Conservation (phyloP, 2,329 filamentous ascomycete genomes). For the Epichloe sp. region DNA sequence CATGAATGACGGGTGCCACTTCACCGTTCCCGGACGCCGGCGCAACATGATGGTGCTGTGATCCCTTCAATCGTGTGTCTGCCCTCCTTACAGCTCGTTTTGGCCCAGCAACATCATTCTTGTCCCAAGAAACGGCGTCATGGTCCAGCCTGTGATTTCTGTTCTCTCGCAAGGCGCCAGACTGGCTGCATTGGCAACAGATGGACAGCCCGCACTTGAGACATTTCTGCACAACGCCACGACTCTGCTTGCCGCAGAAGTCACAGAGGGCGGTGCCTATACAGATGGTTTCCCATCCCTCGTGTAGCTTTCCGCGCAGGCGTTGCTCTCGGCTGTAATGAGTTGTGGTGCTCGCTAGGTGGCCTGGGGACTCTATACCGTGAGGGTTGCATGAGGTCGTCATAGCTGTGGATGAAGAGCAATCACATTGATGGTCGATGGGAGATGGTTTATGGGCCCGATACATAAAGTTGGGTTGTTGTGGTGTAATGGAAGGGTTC, state of each 20-base stretch:
- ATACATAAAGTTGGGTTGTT: too few species aligned
- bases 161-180: conserved; percentile 8
- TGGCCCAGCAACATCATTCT: background rate
- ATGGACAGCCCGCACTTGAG: conserved; percentile 12
- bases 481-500: too few species aligned
- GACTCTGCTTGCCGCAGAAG: conserved; percentile 12
- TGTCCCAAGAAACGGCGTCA: conserved; percentile 9
- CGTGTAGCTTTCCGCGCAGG: conserved; percentile 5
- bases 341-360: background rate
- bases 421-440: too few species aligned
- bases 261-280: conserved; percentile 16
- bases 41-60: background rate
- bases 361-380: background rate
- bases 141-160: conserved; percentile 11
- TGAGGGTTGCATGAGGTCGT: background rate
- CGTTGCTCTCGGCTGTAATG: background rate
- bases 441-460: too few species aligned
- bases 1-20: too few species aligned
- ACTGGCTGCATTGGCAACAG: conserved; percentile 11
- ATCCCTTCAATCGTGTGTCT: background rate
- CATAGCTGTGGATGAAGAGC: background rate
- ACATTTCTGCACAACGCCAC: conserved; percentile 14
- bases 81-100: too few species aligned
- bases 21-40: background rate
- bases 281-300: conserved; percentile 11